Percentiles rank a stretch among this genome's conserved stretches.
phyloP scores from a whole-genome alignment of 306 rosid species.

The Mimosa pudica region DNA sequence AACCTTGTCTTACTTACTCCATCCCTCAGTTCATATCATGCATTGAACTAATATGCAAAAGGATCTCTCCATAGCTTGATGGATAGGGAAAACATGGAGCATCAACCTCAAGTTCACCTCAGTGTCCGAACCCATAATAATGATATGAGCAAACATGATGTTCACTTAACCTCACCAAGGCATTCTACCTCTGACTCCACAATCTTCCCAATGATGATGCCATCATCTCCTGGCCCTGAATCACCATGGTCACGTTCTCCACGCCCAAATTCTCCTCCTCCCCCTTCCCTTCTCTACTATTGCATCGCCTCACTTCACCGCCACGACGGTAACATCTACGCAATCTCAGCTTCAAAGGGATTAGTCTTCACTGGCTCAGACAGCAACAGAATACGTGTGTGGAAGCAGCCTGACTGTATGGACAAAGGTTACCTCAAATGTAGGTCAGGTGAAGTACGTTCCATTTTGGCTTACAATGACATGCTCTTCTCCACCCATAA shows the following conservation, averaged over 20 bases:
- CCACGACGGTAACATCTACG: constrained; percentile 66
- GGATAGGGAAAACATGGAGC: constrained; percentile 40
- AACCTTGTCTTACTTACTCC: too few species aligned
- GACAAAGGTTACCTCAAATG: constrained; percentile 58
- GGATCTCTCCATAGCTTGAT: constrained; percentile 44
- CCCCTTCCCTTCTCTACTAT: constrained; percentile 66
- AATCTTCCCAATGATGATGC: constrained; percentile 14
- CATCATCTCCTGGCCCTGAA: constrained; percentile 53
- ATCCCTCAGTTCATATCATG: background rate
- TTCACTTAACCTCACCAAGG: constrained; percentile 42
- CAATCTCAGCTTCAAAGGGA: constrained; percentile 57
- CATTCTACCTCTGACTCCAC: constrained; percentile 34
- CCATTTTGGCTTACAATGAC: constrained; percentile 50
- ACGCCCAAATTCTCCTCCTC: constrained; percentile 44
- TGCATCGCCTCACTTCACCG: constrained; percentile 76
- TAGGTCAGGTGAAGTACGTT: constrained; percentile 46
- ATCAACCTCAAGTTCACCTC: constrained; percentile 37
- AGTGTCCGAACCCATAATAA: constrained; percentile 35
- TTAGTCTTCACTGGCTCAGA: constrained; percentile 64
- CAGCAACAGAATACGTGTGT: constrained; percentile 55
- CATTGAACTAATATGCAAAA: constrained; percentile 47
- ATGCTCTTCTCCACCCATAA: constrained; percentile 68
- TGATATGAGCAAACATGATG: constrained; percentile 48
- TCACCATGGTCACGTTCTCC: constrained; percentile 88
- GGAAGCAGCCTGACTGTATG: constrained; percentile 70